Evolutionary conservation across 495 filamentous ascomycete species (phyloP), one percentile per base, ranked within the genome.

Genomic region (Trichoderma parareesei): DNA sequence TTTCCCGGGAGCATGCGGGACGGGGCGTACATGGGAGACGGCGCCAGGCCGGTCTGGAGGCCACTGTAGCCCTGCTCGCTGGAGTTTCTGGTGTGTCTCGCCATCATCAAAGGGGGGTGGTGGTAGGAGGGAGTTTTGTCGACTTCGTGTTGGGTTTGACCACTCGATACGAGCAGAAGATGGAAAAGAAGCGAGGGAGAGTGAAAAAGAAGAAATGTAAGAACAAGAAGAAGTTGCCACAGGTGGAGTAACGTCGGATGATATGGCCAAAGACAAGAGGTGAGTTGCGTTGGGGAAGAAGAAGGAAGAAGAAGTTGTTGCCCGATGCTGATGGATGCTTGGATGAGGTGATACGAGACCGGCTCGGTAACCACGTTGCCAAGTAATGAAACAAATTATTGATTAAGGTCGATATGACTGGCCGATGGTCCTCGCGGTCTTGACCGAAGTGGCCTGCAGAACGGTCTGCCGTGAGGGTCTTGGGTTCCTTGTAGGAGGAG

Each of bases 21-120:
- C 60, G 35, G 60, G n/a, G 61, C 16, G 61, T 63, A 63, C 41
- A 63, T 63, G 38, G 61, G 43, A 13, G 61, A 63, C 8, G 61
- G 42, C 10, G 61, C 41, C 41, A 63, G 61, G 42, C 40, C 53
- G 16, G 53, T 3, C 9, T 14, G 20, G 53, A 57, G 53, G 53
- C 53, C 53, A n/a, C 53, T 35, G 27, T 57, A 57, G 53, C 53
- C 53, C 53, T 57, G 53, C 27, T 57, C 53, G 33, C 53, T 35
- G 27, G 53, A 57, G 27, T 57, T 43, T 13, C 38, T 40, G 7
- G 60, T 61, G 6, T 61, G 60, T 42, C 60, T 44, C 8, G 61
- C n/a, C 61, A 63, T 63, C 13, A 35, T 48, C 27, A 27, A 27
- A 27, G 27, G 27, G 27, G 27, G 27, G 27, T 27, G 27, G 27